phyloP scores from a whole-genome alignment of 2,329 filamentous ascomycete species.

The Diaporthe vexans region DNA sequence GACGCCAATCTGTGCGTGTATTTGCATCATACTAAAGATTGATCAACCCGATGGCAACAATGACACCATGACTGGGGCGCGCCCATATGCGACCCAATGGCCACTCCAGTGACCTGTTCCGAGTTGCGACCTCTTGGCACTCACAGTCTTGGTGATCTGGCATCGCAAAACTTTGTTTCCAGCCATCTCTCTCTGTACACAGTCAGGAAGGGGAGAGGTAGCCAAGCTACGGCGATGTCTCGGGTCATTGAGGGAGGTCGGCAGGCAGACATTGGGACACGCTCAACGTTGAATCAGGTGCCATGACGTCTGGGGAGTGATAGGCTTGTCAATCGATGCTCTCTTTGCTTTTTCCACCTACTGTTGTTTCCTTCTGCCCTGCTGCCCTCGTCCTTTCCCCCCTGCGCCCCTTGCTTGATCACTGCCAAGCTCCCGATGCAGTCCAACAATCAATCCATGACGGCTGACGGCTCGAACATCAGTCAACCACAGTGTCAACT shows the following conservation, averaged over 20 bases:
- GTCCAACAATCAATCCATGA: not conserved
- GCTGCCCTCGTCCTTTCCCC: not conserved
- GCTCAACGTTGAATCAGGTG: not conserved
- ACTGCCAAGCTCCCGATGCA: conserved; percentile 16
- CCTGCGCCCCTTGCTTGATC: conserved; percentile 22
- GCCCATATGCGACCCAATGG: too few species aligned
- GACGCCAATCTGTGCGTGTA: not conserved
- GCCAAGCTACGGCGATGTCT: not conserved
- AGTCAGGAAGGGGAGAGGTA: not conserved
- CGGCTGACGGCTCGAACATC: not conserved
- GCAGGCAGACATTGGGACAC: too few species aligned
- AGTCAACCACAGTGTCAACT: not conserved
- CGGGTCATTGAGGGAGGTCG: too few species aligned
- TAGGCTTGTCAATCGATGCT: not conserved
- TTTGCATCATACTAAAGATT: conserved; percentile 2
- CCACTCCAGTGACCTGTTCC: too few species aligned
- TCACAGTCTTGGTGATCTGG: not conserved
- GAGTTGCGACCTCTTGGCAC: conserved; percentile 1
- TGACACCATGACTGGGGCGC: not conserved
- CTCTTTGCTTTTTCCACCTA: not conserved
- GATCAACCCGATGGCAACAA: conserved; percentile 4
- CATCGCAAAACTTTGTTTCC: not conserved
- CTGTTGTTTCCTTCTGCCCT: not conserved
- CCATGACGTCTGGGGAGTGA: not conserved
- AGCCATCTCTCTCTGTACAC: too few species aligned